Conservation (phyloP, 768 basidiomycete genomes). For the Coprinellus aureogranulatus region DNA sequence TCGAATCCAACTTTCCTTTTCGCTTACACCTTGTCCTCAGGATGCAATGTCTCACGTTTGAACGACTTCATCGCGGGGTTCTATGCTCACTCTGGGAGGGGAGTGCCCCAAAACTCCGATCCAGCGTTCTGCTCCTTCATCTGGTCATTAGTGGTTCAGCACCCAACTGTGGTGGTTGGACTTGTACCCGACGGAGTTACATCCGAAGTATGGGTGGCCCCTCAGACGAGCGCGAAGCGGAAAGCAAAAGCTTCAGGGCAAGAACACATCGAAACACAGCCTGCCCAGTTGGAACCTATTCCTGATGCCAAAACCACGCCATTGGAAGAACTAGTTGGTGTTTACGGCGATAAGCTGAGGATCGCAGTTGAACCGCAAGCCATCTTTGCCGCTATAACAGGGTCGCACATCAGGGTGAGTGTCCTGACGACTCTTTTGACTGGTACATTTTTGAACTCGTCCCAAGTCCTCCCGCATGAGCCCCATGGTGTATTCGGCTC, state of each 20-base stretch:
- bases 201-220: constrained; percentile 76
- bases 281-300: constrained; percentile 50
- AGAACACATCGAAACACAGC: constrained; percentile 39
- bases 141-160: constrained; percentile 76
- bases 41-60: constrained; percentile 71
- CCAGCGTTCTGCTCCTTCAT: constrained; percentile 76
- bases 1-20: constrained; percentile 8
- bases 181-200: constrained; percentile 55
- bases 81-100: constrained; percentile 45
- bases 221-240: constrained; percentile 63
- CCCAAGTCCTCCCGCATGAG: constrained; percentile 73
- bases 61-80: constrained; percentile 68
- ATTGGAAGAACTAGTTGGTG: constrained; percentile 52
- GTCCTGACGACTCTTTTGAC: background rate
- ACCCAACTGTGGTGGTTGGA: constrained; percentile 76
- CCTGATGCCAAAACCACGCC: constrained; percentile 53
- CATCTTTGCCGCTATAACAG: constrained; percentile 77
- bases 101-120: constrained; percentile 59
- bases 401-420: constrained; percentile 78
- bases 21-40: constrained; percentile 34
- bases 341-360: constrained; percentile 64
- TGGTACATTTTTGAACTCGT: background rate
- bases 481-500: constrained; percentile 78
- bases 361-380: constrained; percentile 75
- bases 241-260: constrained; percentile 62